Conservation (phyloP, 495 filamentous ascomycete genomes). For the Penicillium subrubescens region DNA sequence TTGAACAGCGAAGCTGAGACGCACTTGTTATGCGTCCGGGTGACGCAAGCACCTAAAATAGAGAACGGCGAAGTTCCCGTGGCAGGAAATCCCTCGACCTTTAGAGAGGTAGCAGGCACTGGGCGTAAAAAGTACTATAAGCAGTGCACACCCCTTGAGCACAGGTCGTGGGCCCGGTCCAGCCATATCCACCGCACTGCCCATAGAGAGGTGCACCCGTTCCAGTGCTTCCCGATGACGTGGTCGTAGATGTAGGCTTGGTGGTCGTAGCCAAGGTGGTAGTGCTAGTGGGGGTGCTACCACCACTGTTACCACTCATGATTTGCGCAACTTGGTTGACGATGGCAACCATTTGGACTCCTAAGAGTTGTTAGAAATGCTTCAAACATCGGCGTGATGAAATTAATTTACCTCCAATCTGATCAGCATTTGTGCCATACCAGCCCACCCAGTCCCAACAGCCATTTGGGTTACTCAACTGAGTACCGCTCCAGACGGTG, state of each 20-base stretch:
- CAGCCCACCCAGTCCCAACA: constrained; percentile 22
- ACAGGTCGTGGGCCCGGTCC: constrained; percentile 8
- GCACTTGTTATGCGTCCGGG: too few relatives aligned
- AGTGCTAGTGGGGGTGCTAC: neutral
- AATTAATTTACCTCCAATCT: constrained; percentile 9
- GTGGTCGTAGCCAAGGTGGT: constrained; percentile 1
- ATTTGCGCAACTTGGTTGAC: constrained; percentile 19
- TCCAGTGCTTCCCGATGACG: neutral
- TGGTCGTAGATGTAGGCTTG: constrained; percentile 4
- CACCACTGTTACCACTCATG: constrained; percentile 10
- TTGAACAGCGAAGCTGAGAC: too few relatives aligned
- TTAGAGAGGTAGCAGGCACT: neutral
- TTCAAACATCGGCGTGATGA: neutral
- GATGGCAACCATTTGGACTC: constrained; percentile 21
- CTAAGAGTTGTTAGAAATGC: neutral
- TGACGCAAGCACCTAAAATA: too few relatives aligned
- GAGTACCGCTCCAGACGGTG: constrained; percentile 11
- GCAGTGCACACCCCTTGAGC: constrained; percentile 9
- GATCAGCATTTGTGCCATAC: constrained; percentile 18
- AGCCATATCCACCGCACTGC: constrained; percentile 7
- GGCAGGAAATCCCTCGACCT: neutral
- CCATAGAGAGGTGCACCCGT: constrained; percentile 5
- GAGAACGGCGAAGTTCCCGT: neutral
- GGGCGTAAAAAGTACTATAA: constrained; percentile 2
- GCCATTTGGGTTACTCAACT: constrained; percentile 15